Evolutionary conservation across 83 land plant species (phyloP).

Genomic region (Diphasiastrum complanatum): DNA sequence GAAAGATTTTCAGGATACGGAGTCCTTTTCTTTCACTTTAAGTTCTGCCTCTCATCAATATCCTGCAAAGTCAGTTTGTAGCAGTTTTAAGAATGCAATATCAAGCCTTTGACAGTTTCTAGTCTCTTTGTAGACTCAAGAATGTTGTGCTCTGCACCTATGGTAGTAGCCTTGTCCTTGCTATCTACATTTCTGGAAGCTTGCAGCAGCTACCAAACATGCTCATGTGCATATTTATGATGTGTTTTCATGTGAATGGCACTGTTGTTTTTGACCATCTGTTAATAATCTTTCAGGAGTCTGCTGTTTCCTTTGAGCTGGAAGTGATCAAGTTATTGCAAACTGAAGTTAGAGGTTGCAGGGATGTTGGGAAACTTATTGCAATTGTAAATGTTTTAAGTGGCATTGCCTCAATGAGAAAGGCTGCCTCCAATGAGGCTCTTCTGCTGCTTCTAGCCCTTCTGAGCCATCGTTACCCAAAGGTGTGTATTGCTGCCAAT

Average conservation of each 20-base stretch:
- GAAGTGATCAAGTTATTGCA: constrained; percentile 54
- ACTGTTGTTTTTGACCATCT: background rate
- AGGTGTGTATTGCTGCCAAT: constrained; percentile 36
- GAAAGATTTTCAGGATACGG: too few relatives aligned
- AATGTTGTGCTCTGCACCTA: too few relatives aligned
- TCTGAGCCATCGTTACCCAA: constrained; percentile 83
- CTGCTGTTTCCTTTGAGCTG: constrained; percentile 32
- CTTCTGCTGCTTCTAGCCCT: constrained; percentile 56
- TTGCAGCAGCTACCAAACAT: background rate
- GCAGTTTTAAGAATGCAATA: too few relatives aligned
- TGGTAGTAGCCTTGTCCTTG: too few relatives aligned
- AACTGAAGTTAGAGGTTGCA: constrained; percentile 62
- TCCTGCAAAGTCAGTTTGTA: too few relatives aligned
- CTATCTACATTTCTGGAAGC: background rate
- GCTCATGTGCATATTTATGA: background rate
- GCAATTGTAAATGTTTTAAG: constrained; percentile 72
- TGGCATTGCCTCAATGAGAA: constrained; percentile 51
- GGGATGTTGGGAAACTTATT: constrained; percentile 75
- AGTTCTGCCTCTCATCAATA: too few relatives aligned
- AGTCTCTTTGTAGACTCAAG: too few relatives aligned
- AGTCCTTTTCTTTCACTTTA: too few relatives aligned
- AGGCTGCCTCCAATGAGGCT: constrained; percentile 36
- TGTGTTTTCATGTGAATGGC: background rate
- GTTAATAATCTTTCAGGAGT: constrained; percentile 22
- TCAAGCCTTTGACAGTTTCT: too few relatives aligned